Evolutionary conservation across 768 basidiomycete species (phyloP).

Genomic region (Cystobasidium onofrii): DNA sequence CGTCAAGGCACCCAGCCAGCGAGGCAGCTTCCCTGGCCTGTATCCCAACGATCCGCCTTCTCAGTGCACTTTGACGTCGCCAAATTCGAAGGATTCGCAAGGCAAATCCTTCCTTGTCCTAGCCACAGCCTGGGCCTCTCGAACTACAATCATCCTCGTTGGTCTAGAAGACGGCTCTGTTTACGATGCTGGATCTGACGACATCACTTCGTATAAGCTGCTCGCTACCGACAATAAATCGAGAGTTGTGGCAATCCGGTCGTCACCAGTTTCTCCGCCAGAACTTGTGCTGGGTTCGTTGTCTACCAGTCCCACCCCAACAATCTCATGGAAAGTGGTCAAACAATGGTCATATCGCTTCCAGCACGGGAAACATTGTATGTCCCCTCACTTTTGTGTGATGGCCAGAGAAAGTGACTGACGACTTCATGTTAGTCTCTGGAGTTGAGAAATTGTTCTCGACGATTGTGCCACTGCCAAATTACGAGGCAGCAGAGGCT

Average conservation of each 20-base stretch:
- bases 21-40: slow-evolving; percentile 56
- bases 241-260: slow-evolving; percentile 21
- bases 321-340: background rate
- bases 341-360: background rate
- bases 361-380: background rate
- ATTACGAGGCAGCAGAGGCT: slow-evolving; percentile 53
- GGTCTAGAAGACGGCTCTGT: slow-evolving; percentile 49
- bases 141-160: slow-evolving; percentile 49
- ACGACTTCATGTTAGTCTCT: background rate
- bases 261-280: slow-evolving; percentile 47
- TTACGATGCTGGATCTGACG: background rate
- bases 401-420: background rate
- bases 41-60: slow-evolving; percentile 53
- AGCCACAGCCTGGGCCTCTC: slow-evolving; percentile 50
- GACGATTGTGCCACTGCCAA: slow-evolving; percentile 53
- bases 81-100: slow-evolving; percentile 45
- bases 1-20: slow-evolving; percentile 47
- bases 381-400: background rate
- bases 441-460: slow-evolving; percentile 49
- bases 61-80: slow-evolving; percentile 47
- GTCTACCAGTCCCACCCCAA: slow-evolving; percentile 13
- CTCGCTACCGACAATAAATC: slow-evolving; percentile 37
- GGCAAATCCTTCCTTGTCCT: slow-evolving; percentile 52
- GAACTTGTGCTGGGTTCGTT: slow-evolving; percentile 51
- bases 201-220: slow-evolving; percentile 27